Conservation (phyloP, 192 early-diverging fungal species). For the Backusella sp. region DNA sequence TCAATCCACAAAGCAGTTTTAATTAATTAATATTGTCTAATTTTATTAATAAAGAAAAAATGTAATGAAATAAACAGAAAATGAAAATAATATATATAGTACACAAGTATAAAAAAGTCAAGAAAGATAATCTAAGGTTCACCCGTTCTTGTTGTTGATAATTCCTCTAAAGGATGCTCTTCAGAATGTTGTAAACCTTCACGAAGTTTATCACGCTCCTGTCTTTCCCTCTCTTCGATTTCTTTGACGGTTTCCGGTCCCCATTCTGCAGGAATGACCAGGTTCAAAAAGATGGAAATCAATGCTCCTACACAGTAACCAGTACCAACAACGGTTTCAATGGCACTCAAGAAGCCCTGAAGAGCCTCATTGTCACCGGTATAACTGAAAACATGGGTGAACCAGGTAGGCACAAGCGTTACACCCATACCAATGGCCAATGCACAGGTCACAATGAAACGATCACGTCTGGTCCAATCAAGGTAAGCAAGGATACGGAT, state of each 20-base stretch:
- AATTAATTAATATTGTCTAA: background rate
- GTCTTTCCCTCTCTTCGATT: conserved; percentile 9
- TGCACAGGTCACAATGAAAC: conserved; percentile 47
- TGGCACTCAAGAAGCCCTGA: conserved; percentile 40
- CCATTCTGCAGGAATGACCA: conserved; percentile 34
- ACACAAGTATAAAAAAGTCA: background rate
- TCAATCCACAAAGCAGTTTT: no score
- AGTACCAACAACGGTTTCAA: conserved; percentile 41
- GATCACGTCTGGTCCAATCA: conserved; percentile 51
- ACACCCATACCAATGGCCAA: conserved; percentile 51
- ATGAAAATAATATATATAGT: background rate
- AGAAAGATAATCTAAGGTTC: background rate
- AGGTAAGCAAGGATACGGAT: conserved; percentile 55
- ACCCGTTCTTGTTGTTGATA: background rate
- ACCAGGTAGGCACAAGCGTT: conserved; percentile 28
- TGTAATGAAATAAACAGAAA: background rate
- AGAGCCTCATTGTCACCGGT: conserved; percentile 23
- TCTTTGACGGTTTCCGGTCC: conserved; percentile 11
- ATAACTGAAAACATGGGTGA: conserved; percentile 47
- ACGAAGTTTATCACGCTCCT: conserved; percentile 19
- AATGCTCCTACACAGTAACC: conserved; percentile 44
- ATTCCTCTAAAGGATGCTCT: conserved; percentile 9
- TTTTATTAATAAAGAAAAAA: background rate
- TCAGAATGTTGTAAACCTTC: conserved; percentile 8
- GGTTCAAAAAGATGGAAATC: conserved; percentile 41